A percentile compares a stretch with the other conserved stretches of the same genome.
phyloP scores from a whole-genome alignment of 306 rosid species.

The Neltuma alba region DNA sequence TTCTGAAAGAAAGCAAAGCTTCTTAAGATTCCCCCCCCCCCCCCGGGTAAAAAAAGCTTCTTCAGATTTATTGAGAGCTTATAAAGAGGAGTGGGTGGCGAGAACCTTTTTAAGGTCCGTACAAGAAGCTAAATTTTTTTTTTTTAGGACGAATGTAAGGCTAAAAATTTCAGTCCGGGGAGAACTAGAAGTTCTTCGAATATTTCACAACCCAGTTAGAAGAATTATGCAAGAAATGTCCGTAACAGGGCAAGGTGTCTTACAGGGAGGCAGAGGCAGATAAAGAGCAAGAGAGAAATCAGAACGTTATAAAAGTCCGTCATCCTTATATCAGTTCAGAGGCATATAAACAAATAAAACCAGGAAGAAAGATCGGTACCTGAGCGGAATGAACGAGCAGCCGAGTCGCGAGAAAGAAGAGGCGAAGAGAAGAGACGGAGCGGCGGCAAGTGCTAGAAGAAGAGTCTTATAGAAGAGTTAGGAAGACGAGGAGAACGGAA shows the following conservation, averaged over 20 bases:
- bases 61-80: neutral
- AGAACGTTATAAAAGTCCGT: neutral
- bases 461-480: neutral
- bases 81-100: neutral
- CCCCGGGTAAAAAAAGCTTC: neutral
- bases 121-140: no score
- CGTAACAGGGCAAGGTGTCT: neutral
- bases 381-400: neutral
- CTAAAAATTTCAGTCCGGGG: neutral
- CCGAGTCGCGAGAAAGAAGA: neutral
- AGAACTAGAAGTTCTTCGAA: neutral
- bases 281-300: neutral
- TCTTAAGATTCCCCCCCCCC: neutral
- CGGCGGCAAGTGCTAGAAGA: constrained; percentile 18
- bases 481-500: neutral
- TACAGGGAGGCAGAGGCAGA: neutral
- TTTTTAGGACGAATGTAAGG: neutral
- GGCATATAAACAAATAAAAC: neutral
- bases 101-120: no score
- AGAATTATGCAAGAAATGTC: neutral
- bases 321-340: neutral
- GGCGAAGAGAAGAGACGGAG: neutral
- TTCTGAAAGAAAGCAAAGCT: neutral
- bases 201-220: neutral
- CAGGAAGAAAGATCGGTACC: constrained; percentile 5